Evolutionary conservation across 2,329 filamentous ascomycete species (phyloP).

Genomic region (Pyricularia sp.): DNA sequence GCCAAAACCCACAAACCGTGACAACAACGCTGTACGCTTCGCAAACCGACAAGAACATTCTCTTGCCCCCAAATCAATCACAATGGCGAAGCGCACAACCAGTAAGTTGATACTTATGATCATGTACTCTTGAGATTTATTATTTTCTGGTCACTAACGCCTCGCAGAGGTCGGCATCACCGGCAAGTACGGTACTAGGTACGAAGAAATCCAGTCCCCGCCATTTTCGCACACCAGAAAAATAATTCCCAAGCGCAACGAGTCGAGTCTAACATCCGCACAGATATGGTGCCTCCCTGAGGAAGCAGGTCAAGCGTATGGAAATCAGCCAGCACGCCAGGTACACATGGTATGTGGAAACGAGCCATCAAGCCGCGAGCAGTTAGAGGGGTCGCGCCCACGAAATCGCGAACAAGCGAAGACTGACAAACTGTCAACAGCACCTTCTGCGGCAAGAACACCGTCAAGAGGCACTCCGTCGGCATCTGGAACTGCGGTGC

Average conservation of each 20-base stretch:
- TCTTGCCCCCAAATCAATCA: constrained; percentile 3
- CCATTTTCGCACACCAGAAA: background rate
- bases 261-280: constrained; percentile 1
- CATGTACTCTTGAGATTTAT: background rate
- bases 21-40: background rate
- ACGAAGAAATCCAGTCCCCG: background rate
- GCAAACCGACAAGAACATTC: background rate
- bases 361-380: background rate
- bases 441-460: constrained; percentile 7
- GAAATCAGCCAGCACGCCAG: constrained; percentile 7
- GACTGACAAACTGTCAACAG: constrained; percentile 1
- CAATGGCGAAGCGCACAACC: constrained; percentile 7
- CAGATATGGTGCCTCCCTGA: constrained; percentile 8
- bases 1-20: background rate
- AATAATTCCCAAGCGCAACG: background rate
- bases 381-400: background rate
- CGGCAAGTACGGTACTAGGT: constrained; percentile 8
- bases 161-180: constrained; percentile 7
- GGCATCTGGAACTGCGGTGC: constrained; percentile 7
- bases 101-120: background rate
- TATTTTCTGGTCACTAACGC: background rate
- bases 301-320: constrained; percentile 8
- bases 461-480: constrained; percentile 6
- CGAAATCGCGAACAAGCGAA: background rate
- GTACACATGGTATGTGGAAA: constrained; percentile 7